Evolutionary conservation across 257 asterid species (phyloP).

Genomic region (Ajuga chamaepitys): DNA sequence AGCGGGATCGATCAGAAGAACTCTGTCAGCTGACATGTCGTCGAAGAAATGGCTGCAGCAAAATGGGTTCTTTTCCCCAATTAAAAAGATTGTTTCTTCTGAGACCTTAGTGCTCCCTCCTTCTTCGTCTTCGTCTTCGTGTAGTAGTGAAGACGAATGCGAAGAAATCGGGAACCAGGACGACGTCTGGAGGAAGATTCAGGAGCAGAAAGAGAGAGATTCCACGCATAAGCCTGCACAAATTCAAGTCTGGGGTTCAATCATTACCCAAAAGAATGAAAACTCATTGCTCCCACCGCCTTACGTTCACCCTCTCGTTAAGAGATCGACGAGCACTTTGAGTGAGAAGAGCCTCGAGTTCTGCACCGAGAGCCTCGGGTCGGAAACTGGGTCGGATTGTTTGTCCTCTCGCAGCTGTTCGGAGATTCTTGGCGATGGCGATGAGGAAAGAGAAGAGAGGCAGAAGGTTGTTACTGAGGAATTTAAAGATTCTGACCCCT

Average conservation of each 20-base stretch:
- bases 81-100: slow-evolving; percentile 28
- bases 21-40: slow-evolving; percentile 58
- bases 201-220: slow-evolving; percentile 13
- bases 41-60: slow-evolving; percentile 46
- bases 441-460: slow-evolving; percentile 6
- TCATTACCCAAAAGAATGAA: slow-evolving; percentile 36
- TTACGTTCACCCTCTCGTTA: slow-evolving; percentile 56
- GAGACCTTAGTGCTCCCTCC: slow-evolving; percentile 6
- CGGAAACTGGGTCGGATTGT: slow-evolving; percentile 77
- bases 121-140: slow-evolving; percentile 18
- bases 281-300: slow-evolving; percentile 25
- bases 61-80: slow-evolving; percentile 28
- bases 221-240: background rate
- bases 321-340: slow-evolving; percentile 36
- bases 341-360: slow-evolving; percentile 64
- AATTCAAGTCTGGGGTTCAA: slow-evolving; percentile 31
- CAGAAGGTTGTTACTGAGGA: slow-evolving; percentile 1
- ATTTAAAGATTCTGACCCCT: background rate
- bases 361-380: slow-evolving; percentile 88
- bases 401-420: slow-evolving; percentile 33
- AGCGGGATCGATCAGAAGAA: slow-evolving; percentile 46
- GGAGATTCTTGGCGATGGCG: slow-evolving; percentile 20
- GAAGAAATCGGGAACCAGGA: slow-evolving; percentile 27
- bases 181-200: slow-evolving; percentile 54
- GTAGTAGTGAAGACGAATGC: slow-evolving; percentile 18